These are phyloP conservation scores for Atalantia buxifolia DNA, from an alignment of 345 rosid species.

Conservation along the genomic window DNA sequence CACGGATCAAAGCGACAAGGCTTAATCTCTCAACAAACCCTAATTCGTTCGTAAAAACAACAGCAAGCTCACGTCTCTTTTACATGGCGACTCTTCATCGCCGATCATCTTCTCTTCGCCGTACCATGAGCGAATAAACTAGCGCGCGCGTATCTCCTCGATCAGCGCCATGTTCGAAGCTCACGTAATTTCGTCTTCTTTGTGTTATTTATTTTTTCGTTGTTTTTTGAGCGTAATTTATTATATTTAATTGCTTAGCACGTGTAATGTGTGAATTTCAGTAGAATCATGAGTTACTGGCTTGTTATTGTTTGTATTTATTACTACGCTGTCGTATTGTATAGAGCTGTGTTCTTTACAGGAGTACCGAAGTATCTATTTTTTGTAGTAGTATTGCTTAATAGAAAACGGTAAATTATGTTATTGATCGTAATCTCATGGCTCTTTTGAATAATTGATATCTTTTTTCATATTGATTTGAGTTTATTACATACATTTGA, in stretches of 20 bases:
- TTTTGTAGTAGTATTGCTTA: background rate
- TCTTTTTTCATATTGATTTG: background rate
- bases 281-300: background rate
- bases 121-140: conserved; percentile 21
- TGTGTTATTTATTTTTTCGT: background rate
- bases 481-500: background rate
- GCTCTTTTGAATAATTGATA: background rate
- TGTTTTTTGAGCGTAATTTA: background rate
- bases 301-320: background rate
- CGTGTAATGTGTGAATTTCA: background rate
- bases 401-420: too few species aligned
- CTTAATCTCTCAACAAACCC: conserved; percentile 13
- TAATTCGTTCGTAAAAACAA: background rate
- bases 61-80: background rate
- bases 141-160: background rate
- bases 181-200: conserved; percentile 42
- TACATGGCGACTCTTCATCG: conserved; percentile 30
- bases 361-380: background rate
- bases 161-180: conserved; percentile 84
- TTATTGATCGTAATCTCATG: background rate
- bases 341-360: background rate
- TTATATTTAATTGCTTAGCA: background rate
- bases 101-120: conserved; percentile 34
- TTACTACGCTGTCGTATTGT: background rate
- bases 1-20: conserved; percentile 12